Base-by-base conservation (phyloP, 164 flowering plant genomes). In the Warburgia ugandensis region DNA sequence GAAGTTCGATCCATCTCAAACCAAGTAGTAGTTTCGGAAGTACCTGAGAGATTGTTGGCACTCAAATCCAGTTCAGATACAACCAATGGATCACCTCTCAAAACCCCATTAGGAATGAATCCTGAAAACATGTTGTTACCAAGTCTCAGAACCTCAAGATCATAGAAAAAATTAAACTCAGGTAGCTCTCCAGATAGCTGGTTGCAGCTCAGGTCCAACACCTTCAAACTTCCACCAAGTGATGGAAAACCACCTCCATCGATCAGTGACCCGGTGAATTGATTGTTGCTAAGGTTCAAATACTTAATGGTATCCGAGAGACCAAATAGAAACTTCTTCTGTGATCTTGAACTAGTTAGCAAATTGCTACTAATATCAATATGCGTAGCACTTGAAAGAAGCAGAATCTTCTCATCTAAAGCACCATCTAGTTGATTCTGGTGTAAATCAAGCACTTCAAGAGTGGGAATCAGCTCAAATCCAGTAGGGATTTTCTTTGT, bases 31-130 rank as follows among this genome's bases (percentile, higher is more conserved):
- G n/a, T n/a, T n/a, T n/a, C 41, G n/a, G 22, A n/a, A 40, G 23
- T 74, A 94, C 99, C 99, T 79, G 99, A 68, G 32, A 94, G 87
- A 62, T 84, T 84, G 75, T 94, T 94, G 69, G 75, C 74, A 53
- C 99, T 94, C 66, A 94, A 75, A 73, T 94, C 99, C 68, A 94
- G 67, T 52, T 82, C 96, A 20, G 70, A 66, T 29, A 92, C 58
- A 48, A 83, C 81, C 56, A 73, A 50, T 23, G 90, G 61, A 72
- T 83, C 95, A 37, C 88, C 97, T 64, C 81, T 86, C 56, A 89
- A 59, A 47, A 89, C 76, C 43, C 72, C 77, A 67, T 70, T 81
- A 2, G 99, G 99, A 50, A 94, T 38, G 31, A 67, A 70, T 32
- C 97, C 97, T 10, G 89, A 68, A 56, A 94, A 89, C 43, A 58